Evolutionary conservation across 495 filamentous ascomycete genomes (phyloP), one percentile per base, ranked within the genome.

Genomic region (Sabuloglossum arenarium): DNA sequence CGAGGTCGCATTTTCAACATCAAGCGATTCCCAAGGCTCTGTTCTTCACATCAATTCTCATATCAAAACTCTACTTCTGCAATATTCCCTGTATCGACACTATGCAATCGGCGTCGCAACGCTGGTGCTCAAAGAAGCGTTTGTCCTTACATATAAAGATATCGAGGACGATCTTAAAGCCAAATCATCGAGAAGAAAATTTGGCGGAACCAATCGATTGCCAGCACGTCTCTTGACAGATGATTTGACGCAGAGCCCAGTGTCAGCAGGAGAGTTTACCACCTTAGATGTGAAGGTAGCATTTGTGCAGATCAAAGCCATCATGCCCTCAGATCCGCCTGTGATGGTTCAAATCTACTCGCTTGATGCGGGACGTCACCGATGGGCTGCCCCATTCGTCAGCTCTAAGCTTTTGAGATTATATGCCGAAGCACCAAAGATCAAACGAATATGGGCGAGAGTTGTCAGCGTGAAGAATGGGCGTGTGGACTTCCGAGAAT

Each of bases 71-170:
- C 63, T 99, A 1, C 79, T 83, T 57, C 60, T 94, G 3, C 83
- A 94, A 31, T 97, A 96, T 63, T 97, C 93, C 3, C 74, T 99
- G 0, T 96, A 93, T 65, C 81, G 90, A 5, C 90, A 94, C 63
- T 97, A 95, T 63, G 81, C 88, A n/a, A 72, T 90, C 28, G 84
- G 83, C 11, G 77, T 97, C 50, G 93, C 93, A 28, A 67, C 75
- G 23, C 81, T 79, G 57, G 84, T 93, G 9, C 67, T 98, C 12
- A 74, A 75, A 54, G 79, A 81, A 57, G 85, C 88, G 6, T 85
- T 96, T 63, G 70, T 77, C 61, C 74, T 70, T 34, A 70, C 71
- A 0, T 65, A 66, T 59, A 61, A 63, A 54, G 59, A 66, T 39
- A 11, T 29, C 5, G 43, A 46, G 19, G 42, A 58, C 16, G 56